phyloP scores from a whole-genome alignment of 1,139 yeast genomes.

The Saccharomyces hybrid region DNA sequence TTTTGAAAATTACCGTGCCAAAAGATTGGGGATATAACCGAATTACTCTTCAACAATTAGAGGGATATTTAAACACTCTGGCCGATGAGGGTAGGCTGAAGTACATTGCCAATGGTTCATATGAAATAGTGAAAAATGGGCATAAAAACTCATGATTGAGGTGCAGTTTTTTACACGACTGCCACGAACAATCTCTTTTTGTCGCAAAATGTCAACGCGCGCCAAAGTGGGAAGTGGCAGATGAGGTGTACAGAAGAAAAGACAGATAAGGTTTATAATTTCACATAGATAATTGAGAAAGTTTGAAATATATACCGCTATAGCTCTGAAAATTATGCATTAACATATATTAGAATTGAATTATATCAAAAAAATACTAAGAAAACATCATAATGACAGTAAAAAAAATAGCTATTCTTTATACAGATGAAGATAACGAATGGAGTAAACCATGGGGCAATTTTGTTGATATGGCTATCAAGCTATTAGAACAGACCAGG shows the following conservation, averaged over 20 bases:
- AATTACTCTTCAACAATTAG: slow-evolving; percentile 35
- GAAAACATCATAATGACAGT: slow-evolving; percentile 1
- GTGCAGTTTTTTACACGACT: neutral
- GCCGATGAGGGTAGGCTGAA: slow-evolving; percentile 35
- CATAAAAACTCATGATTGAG: neutral
- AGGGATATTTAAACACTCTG: slow-evolving; percentile 35
- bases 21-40: slow-evolving; percentile 34
- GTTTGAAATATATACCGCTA: neutral
- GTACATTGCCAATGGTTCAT: neutral
- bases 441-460: slow-evolving; percentile 22
- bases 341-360: neutral
- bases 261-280: neutral
- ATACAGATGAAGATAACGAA: slow-evolving; percentile 20
- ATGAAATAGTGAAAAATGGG: neutral
- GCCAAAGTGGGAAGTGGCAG: neutral
- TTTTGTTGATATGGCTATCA: slow-evolving; percentile 23
- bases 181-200: neutral
- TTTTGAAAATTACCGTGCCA: slow-evolving; percentile 48
- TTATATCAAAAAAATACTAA: neutral
- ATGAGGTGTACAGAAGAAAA: neutral
- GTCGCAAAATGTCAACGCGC: neutral
- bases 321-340: neutral
- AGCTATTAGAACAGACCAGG: slow-evolving; percentile 15
- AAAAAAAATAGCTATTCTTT: slow-evolving; percentile 24
- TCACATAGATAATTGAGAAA: neutral